Conservation (phyloP, 345 rosid species). For the Nephelium lappaceum region DNA sequence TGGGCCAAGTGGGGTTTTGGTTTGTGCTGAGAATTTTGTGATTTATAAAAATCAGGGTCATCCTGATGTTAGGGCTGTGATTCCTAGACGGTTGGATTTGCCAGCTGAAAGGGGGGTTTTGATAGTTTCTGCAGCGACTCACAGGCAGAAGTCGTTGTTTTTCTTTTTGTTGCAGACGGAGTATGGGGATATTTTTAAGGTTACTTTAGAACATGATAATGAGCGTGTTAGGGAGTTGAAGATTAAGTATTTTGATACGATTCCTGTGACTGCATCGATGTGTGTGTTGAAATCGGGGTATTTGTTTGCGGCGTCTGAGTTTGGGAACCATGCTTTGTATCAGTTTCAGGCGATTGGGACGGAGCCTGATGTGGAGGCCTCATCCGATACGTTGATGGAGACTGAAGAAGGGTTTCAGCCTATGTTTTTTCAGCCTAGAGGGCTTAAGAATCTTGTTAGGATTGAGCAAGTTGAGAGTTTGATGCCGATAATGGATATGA, state of each 20-base stretch:
- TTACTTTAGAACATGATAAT: conserved; percentile 72
- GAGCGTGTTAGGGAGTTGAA: conserved; percentile 80
- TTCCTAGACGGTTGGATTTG: conserved; percentile 89
- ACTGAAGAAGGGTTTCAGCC: conserved; percentile 98
- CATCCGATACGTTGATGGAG: conserved; percentile 88
- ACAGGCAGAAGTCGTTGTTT: conserved; percentile 86
- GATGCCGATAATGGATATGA: conserved; percentile 99
- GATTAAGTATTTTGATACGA: conserved; percentile 93
- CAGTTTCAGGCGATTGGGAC: conserved; percentile 94
- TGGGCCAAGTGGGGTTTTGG: conserved; percentile 96
- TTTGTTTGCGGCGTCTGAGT: conserved; percentile 90
- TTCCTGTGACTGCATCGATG: conserved; percentile 82
- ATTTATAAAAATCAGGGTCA: conserved; percentile 96
- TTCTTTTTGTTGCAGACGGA: conserved; percentile 97
- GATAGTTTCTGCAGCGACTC: conserved; percentile 89
- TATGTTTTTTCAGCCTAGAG: conserved; percentile 90
- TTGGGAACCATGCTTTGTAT: conserved; percentile 94
- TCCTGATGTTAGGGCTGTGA: conserved; percentile 86
- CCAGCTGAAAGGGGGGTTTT: conserved; percentile 93
- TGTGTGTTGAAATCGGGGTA: conserved; percentile 93
- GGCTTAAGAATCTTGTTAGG: conserved; percentile 88
- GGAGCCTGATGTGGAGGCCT: conserved; percentile 90
- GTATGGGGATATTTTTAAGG: conserved; percentile 93
- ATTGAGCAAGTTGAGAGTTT: conserved; percentile 95
- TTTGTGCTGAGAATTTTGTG: conserved; percentile 96